phyloP scores from a whole-genome alignment of 73 alveolate species.

The Paraurostyla sp. region DNA sequence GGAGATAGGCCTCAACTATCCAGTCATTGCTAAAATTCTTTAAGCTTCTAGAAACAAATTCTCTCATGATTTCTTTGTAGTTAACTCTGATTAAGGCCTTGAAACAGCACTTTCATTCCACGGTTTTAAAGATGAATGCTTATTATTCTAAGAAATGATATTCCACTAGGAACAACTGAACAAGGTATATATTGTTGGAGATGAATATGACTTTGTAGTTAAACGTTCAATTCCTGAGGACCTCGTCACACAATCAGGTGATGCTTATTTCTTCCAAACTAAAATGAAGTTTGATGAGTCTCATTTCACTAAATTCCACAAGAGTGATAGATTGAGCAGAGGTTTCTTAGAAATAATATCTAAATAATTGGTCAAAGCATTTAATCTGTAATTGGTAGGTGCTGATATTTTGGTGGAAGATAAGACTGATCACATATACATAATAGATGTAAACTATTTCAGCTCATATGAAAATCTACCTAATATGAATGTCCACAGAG shows the following conservation, averaged over 20 bases:
- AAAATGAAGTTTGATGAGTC: constrained; percentile 26
- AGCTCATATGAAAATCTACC: constrained; percentile 49
- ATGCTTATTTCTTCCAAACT: constrained; percentile 41
- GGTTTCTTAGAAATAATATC: neutral
- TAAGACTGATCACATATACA: neutral
- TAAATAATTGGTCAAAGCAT: neutral
- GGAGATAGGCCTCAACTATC: neutral
- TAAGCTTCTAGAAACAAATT: constrained; percentile 31
- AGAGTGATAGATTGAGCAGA: neutral
- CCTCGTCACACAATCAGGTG: neutral
- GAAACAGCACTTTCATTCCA: neutral
- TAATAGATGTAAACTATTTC: constrained; percentile 48
- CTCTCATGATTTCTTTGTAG: constrained; percentile 37
- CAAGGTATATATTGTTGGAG: constrained; percentile 37
- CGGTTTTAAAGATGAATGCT: constrained; percentile 26
- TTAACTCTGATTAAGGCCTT: constrained; percentile 8
- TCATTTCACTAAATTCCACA: neutral
- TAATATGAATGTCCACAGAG: neutral
- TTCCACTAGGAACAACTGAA: constrained; percentile 15
- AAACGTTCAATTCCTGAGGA: constrained; percentile 9
- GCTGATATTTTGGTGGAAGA: constrained; percentile 40
- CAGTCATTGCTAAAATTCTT: constrained; percentile 15
- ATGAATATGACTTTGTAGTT: neutral
- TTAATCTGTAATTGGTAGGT: constrained; percentile 10
- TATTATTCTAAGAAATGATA: constrained; percentile 15